phyloP scores from a whole-genome alignment of 75 land plant species.

The Cupressus sempervirens region DNA sequence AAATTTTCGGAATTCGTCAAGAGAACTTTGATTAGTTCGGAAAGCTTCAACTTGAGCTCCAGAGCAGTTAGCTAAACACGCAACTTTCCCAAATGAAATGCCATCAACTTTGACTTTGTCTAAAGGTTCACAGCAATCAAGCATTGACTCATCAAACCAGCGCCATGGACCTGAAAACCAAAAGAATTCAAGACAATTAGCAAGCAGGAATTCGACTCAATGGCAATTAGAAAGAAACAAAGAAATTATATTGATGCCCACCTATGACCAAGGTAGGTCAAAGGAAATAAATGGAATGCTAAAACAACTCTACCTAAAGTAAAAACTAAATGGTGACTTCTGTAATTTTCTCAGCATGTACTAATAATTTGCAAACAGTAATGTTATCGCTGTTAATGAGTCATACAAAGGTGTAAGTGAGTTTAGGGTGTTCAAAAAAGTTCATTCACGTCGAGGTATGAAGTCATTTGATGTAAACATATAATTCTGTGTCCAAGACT shows the following conservation, averaged over 20 bases:
- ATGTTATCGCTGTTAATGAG: too few species aligned
- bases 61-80: conserved; percentile 70
- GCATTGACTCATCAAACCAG: conserved; percentile 95
- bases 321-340: too few species aligned
- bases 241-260: neutral
- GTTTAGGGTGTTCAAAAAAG: too few species aligned
- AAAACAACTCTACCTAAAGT: neutral
- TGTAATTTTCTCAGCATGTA: too few species aligned
- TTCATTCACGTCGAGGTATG: too few species aligned
- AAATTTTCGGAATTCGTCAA: conserved; percentile 62
- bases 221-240: neutral
- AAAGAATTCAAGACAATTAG: neutral
- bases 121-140: conserved; percentile 87
- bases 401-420: too few species aligned
- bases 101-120: conserved; percentile 72
- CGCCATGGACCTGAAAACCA: conserved; percentile 78
- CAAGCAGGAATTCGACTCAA: neutral
- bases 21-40: conserved; percentile 40
- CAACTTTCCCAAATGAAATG: conserved; percentile 73
- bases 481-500: too few species aligned
- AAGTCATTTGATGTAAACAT: too few species aligned
- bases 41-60: conserved; percentile 81
- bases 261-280: conserved; percentile 1
- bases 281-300: neutral
- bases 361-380: too few species aligned